Evolutionary conservation across 2,329 filamentous ascomycete species (phyloP), one percentile per base, ranked within the genome.

Genomic region (Cladosporium sphaerospermum): DNA sequence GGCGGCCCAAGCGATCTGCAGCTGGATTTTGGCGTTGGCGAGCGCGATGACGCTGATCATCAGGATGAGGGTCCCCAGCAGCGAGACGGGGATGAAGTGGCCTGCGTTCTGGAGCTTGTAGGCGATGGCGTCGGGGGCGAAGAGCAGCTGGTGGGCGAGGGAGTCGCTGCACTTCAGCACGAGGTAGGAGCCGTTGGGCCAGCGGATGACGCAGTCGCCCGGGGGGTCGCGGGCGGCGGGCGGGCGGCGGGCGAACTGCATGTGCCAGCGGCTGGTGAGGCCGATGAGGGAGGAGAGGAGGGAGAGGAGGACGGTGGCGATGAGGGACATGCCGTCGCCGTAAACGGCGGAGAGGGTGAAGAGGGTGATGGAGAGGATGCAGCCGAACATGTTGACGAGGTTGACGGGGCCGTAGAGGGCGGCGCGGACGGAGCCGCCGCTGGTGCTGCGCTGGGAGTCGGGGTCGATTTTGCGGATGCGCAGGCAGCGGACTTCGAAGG

Each of bases 41-140:
- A 79, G 70, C 40, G 69, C 71, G 40, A 79, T 75, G 57, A 79
- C 75, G 10, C 76, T 75, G 36, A 74, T 68, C 76, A 79, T 78
- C 45, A 79, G 71, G 64, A 78, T 68, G 43, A 78, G 64, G 5
- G 75, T 78, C 56, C 74, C 76, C 3, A 76, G 58, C 18, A 79
- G 62, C n/a, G 75, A 75, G 10, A 78, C 65, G 8, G 76, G 61
- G 19, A 75, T 67, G 57, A 78, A 78, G 4, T 67, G 62, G 2
- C 68, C 64, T 0, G 67, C 69, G 52, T 70, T 63, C 31, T 67
- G 61, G 18, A 78, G 59, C 13, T 68, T 58, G 58, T 79, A 79
- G 9, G 74, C 62, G 52, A 78, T 75, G 43, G 71, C 69, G 58
- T 78, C 76, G 0, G 75, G 75, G 3, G 76, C 75, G 56, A 78